A percentile compares a stretch with the other conserved stretches of the same genome.
These are phyloP conservation scores for Boletus reticuloceps DNA, from an alignment of 768 basidiomycete species.

Conservation along the genomic window DNA sequence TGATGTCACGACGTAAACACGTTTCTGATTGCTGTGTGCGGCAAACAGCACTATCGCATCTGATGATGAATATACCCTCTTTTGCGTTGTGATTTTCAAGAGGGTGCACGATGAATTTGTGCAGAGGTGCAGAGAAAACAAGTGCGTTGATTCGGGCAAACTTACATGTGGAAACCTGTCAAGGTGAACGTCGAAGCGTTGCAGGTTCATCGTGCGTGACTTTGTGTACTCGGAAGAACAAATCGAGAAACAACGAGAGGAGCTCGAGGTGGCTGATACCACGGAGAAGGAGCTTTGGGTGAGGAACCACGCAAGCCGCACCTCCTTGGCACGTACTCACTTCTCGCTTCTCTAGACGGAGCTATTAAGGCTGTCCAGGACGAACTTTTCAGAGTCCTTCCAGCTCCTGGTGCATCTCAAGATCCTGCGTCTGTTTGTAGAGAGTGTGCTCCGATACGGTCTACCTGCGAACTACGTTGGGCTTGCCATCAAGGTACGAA, in stretches of 20 bases:
- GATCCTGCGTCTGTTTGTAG: slow-evolving; percentile 85
- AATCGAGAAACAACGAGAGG: slow-evolving; percentile 75
- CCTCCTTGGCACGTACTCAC: not conserved
- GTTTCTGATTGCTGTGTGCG: slow-evolving; percentile 18
- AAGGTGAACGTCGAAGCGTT: slow-evolving; percentile 7
- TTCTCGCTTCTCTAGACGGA: slow-evolving; percentile 62
- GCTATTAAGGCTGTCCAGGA: slow-evolving; percentile 82
- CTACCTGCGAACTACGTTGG: slow-evolving; percentile 89
- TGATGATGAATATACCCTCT: slow-evolving; percentile 89
- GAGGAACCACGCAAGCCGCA: slow-evolving; percentile 19
- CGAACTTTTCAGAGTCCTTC: slow-evolving; percentile 96
- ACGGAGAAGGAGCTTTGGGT: slow-evolving; percentile 99
- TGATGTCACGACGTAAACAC: slow-evolving; percentile 11
- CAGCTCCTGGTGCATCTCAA: slow-evolving; percentile 94
- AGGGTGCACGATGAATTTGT: slow-evolving; percentile 89
- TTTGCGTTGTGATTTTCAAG: slow-evolving; percentile 84
- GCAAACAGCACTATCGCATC: slow-evolving; percentile 61
- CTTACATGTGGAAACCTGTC: not conserved
- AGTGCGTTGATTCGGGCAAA: slow-evolving; percentile 47
- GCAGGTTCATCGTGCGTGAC: slow-evolving; percentile 91
- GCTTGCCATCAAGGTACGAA: slow-evolving; percentile 69
- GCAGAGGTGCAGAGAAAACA: slow-evolving; percentile 93
- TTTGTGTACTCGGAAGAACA: slow-evolving; percentile 86
- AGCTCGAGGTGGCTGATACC: slow-evolving; percentile 71
- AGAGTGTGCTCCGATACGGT: slow-evolving; percentile 94